Evolutionary conservation across 129 eudicot species (phyloP), one percentile per base, ranked within the genome.

Genomic region (Flaveria trinervia): DNA sequence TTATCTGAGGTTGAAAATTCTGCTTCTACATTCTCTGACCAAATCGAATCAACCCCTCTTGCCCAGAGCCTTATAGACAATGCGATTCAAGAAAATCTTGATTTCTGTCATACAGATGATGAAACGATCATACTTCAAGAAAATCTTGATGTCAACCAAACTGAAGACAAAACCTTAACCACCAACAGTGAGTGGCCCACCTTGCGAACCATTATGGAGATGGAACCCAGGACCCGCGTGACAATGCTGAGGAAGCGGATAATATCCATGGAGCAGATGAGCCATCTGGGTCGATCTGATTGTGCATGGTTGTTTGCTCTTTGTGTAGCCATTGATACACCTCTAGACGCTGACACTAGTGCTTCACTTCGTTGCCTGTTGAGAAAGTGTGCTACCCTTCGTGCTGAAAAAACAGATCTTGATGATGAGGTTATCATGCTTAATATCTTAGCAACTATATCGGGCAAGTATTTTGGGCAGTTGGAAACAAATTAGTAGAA

Each of bases 391-490:
- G 89, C 97, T 3, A 74, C 80, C 60, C 68, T 95, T 79, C 83
- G 92, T 1, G 90, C 97, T 72, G 86, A 74, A 71, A 95, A 89
- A 71, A 15, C 71, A 9, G 87, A 80, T 52, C 52, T 95, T 65
- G 94, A 91, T 71, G 94, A 95, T 49, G 96, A 91, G 75, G 94
- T 83, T 73, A 81, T 86, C 30, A 88, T 89, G 93, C 92, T 95
- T 65, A 91, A 91, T 80, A 86, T 91, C 45, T 68, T 95, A 10
- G 92, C 74, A 1, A 95, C 96, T 12, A 89, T 95, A 64, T 77
- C 97, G 0, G 99, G 97, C n/a, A 82, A 83, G 75, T 89, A 87
- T 80, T 95, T 95, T 52, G 92, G 97, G 41, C 99, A 95, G 87
- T 67, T 82, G 10, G 93, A 89, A 83, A 70, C 48, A 41, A 44